Conservation (phyloP, 257 asterid genomes). For the Nyctanthes arbortristis region DNA sequence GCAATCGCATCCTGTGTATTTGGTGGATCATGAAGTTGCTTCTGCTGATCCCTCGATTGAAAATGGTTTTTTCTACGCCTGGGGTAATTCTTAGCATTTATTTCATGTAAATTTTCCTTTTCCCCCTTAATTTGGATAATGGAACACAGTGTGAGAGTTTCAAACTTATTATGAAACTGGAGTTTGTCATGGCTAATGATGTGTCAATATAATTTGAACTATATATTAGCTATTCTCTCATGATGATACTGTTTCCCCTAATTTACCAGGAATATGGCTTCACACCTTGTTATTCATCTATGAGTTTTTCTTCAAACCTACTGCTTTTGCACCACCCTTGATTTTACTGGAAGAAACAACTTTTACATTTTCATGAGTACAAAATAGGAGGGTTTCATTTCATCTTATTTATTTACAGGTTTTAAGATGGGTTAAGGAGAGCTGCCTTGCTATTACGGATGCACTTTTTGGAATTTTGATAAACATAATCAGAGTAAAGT, state of each 20-base stretch:
- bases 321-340: constrained; percentile 5
- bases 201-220: not conserved
- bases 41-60: constrained; percentile 58
- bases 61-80: constrained; percentile 41
- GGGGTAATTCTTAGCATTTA: constrained; percentile 27
- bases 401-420: constrained; percentile 40
- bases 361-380: not conserved
- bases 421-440: constrained; percentile 44
- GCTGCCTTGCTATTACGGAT: constrained; percentile 41
- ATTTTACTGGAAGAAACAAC: constrained; percentile 5
- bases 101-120: not conserved
- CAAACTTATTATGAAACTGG: not conserved
- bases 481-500: constrained; percentile 48
- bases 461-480: constrained; percentile 56
- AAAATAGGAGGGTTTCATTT: not conserved
- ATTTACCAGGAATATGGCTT: not conserved
- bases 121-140: not conserved
- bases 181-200: not conserved
- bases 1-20: constrained; percentile 52
- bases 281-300: not conserved
- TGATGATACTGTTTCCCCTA: not conserved
- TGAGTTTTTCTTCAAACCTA: not conserved
- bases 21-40: constrained; percentile 86
- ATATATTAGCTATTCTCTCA: not conserved
- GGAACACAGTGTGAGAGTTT: not conserved